Evolutionary conservation across 2,329 filamentous ascomycete genomes (phyloP), one percentile per base, ranked within the genome.

Genomic region (Scedosporium minutisporum): DNA sequence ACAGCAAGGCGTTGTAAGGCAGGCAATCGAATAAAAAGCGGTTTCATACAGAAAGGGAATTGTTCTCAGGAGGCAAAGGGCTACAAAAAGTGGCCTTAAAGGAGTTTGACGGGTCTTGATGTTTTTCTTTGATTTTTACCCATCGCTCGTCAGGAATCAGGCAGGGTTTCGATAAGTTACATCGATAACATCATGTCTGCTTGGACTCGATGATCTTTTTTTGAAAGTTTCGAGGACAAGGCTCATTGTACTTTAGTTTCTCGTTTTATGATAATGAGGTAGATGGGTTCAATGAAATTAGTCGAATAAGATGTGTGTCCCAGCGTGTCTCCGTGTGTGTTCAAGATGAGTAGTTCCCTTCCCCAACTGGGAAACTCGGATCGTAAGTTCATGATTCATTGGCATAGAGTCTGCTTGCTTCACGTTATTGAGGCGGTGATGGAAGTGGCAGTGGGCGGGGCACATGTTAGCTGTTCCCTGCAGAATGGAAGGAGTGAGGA

Each of bases 251-350:
- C 48, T 61, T 21, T 61, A 61, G 46, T 61, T 23, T 51, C 41
- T 59, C 48, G 44, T 53, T 53, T 61, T 38, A 61, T 61, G 60
- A 61, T 61, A 61, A 61, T 61, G 60, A 61, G 48, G 60, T 61
- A 61, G 60, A 61, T 48, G 60, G 44, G 29, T n/a, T 58, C 55
- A n/a, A 58, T 29, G 23, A 38, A 33, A 33, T n/a, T 58, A 58
- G 48, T 53, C 23, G 48, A 53, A 53, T 21, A 53, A 53, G 21
- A 58, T 38, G 29, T 33, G 7, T 33, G 5, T 33, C 29, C 6
- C 29, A 9, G 29, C 9, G 27, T 29, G 29, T 33, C 6, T 33
- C 1, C 1, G 5, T 21, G 16, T 55, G 21, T 55, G 4, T 25
- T 55, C n/a, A 12, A 55, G 48, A 14, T 58, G 10, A 10, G 21